A percentile compares a stretch with the other conserved stretches of the same genome.
Evolutionary conservation across 805 yeast species (phyloP).

Genomic region (Metschnikowia proteae): DNA sequence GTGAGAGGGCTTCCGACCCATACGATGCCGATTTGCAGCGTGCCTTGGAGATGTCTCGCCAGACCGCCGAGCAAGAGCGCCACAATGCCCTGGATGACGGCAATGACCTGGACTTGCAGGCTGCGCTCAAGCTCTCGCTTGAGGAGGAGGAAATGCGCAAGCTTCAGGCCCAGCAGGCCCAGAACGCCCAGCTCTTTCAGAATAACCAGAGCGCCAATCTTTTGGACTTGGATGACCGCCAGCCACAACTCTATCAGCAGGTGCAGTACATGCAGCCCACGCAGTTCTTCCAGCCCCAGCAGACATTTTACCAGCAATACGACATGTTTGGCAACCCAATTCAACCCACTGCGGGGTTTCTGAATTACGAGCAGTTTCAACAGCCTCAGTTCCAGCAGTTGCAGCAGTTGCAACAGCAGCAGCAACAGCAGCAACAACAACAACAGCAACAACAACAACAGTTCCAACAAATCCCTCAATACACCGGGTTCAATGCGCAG

Average conservation of each 20-base stretch:
- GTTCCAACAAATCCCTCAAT: conserved; percentile 21
- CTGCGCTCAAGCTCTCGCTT: conserved; percentile 65
- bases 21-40: conserved; percentile 73
- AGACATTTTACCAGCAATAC: conserved; percentile 30
- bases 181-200: neutral
- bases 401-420: conserved; percentile 30
- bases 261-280: conserved; percentile 11
- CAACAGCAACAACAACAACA: conserved; percentile 21
- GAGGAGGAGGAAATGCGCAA: conserved; percentile 75
- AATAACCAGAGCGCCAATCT: conserved; percentile 37
- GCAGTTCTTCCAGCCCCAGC: conserved; percentile 16
- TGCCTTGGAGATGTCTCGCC: conserved; percentile 75
- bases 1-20: conserved; percentile 27
- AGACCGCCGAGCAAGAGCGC: conserved; percentile 83
- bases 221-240: conserved; percentile 49
- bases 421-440: conserved; percentile 14
- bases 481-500: conserved; percentile 15
- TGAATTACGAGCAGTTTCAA: conserved; percentile 27
- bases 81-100: conserved; percentile 45
- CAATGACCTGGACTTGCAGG: conserved; percentile 59
- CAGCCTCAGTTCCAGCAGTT: conserved; percentile 30
- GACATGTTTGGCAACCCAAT: conserved; percentile 71
- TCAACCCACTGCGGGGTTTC: conserved; percentile 52
- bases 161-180: conserved; percentile 30
- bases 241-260: conserved; percentile 19